Evolutionary conservation across 108 stramenopile genomes (phyloP), one percentile per base, ranked within the genome.

Genomic region (Skeletonema tropicum): DNA sequence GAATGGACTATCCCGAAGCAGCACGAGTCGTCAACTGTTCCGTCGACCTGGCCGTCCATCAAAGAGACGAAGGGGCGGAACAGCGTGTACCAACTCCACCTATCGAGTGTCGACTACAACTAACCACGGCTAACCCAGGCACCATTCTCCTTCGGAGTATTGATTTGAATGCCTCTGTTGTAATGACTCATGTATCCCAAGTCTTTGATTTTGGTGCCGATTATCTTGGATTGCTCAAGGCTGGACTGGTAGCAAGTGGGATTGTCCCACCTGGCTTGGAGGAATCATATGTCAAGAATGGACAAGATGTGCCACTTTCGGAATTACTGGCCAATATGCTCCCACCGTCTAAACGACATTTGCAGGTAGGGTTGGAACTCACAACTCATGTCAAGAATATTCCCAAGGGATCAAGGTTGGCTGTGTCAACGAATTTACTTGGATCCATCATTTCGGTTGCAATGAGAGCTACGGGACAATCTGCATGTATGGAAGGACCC

Each of bases 1-100:
- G 84, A 10, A 89, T 89, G 88, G 88, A 89, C 46, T 85, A 67
- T 68, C 88, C 88, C 45, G 86, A 87, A 74, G 84, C 78, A 29
- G 88, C 88, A 21, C 74, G 86, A 14, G 88, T 89, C 0, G 57
- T 89, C 62, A 89, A 89, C 68, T 75, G 70, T 11, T 87, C 86
- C 1, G 26, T 29, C 26, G 26, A 29, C 26, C 26, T 29, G 2
- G 26, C 26, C 26, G 26, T 29, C 26, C 26, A 29, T 29, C 26
- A 29, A 29, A 29, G 26, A 29, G 26, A 29, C 26, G 26, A 29
- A 2, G 70, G 58, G 12, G 23, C 42, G 9, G 60, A 83, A 14
- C 60, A 59, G 14, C 9, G n/a, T 13, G 9, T 48, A 41, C 80
- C 86, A 3, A 70, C 55, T 17, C 88, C 88, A 12, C 88, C 88